Percentiles rank a stretch among this genome's conserved stretches.
Conservation (phyloP, 495 filamentous ascomycete genomes). For the Cercophora scortea region DNA sequence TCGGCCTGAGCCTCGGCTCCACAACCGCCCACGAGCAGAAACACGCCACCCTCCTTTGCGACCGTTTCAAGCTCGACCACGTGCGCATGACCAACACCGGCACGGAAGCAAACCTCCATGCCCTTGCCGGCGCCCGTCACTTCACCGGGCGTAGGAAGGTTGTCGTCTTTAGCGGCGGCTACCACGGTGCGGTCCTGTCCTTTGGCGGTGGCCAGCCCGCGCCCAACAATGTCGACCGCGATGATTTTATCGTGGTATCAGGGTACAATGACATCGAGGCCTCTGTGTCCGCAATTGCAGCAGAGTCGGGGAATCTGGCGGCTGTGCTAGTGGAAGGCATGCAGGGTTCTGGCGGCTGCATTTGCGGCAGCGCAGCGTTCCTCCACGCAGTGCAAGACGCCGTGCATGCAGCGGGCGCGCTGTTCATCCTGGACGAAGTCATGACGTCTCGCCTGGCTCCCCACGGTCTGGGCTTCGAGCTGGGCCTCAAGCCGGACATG, state of each 20-base stretch:
- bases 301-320: slow-evolving; percentile 27
- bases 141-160: slow-evolving; percentile 37
- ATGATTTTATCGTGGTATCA: slow-evolving; percentile 41
- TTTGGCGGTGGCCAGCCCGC: slow-evolving; percentile 18
- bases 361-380: slow-evolving; percentile 38
- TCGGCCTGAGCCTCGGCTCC: slow-evolving; percentile 35
- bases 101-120: slow-evolving; percentile 46
- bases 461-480: slow-evolving; percentile 33
- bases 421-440: slow-evolving; percentile 60
- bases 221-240: slow-evolving; percentile 20
- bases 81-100: slow-evolving; percentile 46
- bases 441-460: slow-evolving; percentile 50
- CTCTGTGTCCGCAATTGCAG: slow-evolving; percentile 27
- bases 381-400: slow-evolving; percentile 22
- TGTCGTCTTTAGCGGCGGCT: slow-evolving; percentile 43
- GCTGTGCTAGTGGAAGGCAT: slow-evolving; percentile 54
- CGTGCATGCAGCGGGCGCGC: slow-evolving; percentile 27
- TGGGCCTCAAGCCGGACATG: slow-evolving; percentile 46
- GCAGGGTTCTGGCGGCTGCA: slow-evolving; percentile 48
- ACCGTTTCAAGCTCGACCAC: slow-evolving; percentile 36
- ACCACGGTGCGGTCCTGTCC: slow-evolving; percentile 45
- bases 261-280: slow-evolving; percentile 41
- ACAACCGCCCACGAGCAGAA: slow-evolving; percentile 32
- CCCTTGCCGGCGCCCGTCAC: slow-evolving; percentile 31
- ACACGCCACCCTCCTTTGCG: slow-evolving; percentile 31